Evolutionary conservation across 495 filamentous ascomycete genomes (phyloP).

Genomic region (Astrothelium macrocarpum): DNA sequence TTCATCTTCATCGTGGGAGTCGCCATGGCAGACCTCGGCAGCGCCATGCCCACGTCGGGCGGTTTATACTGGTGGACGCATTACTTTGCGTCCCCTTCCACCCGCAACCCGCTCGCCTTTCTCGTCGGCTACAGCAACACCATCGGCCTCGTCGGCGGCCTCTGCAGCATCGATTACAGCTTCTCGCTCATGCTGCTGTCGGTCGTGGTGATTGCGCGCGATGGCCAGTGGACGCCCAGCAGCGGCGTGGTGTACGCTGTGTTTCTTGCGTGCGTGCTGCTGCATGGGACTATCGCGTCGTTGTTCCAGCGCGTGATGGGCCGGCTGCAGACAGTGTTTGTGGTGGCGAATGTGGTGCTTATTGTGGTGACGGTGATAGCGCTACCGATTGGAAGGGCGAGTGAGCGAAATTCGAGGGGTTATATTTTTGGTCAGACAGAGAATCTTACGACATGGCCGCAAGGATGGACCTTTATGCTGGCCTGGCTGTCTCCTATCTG

Average conservation of each 20-base stretch:
- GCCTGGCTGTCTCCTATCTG: conserved; percentile 58
- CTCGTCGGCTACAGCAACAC: conserved; percentile 66
- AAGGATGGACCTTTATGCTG: conserved; percentile 48
- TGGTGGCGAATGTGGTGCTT: conserved; percentile 53
- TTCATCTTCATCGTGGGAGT: conserved; percentile 59
- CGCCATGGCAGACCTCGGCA: conserved; percentile 61
- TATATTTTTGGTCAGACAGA: conserved; percentile 41
- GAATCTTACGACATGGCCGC: conserved; percentile 49
- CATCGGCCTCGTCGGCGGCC: conserved; percentile 53
- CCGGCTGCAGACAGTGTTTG: conserved; percentile 54
- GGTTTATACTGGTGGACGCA: conserved; percentile 64
- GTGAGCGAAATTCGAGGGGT: conserved; percentile 35
- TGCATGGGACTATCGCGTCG: conserved; percentile 50
- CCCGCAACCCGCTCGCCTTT: conserved; percentile 55
- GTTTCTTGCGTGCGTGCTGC: conserved; percentile 48
- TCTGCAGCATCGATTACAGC: conserved; percentile 38
- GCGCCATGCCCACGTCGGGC: conserved; percentile 60
- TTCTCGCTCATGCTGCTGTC: conserved; percentile 34
- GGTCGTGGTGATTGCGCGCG: conserved; percentile 49
- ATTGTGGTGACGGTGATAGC: conserved; percentile 57
- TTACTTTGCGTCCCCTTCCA: conserved; percentile 51
- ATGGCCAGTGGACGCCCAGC: conserved; percentile 53
- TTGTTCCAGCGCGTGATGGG: conserved; percentile 52
- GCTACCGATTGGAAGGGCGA: conserved; percentile 46
- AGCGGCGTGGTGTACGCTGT: conserved; percentile 53